Evolutionary conservation across 2,329 filamentous ascomycete genomes (phyloP).

Genomic region (Xylariales sp.): DNA sequence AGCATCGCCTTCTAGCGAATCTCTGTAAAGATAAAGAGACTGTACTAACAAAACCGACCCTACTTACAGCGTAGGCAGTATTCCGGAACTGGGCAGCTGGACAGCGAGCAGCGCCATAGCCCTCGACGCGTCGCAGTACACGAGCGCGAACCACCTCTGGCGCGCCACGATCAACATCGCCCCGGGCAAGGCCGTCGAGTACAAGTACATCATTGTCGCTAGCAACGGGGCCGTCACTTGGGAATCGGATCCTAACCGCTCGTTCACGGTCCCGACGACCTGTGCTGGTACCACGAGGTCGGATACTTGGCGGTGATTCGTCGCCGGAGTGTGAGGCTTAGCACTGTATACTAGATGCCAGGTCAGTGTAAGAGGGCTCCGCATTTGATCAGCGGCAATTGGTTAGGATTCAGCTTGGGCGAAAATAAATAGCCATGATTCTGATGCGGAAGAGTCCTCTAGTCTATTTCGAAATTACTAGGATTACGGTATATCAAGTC

Average conservation of each 20-base stretch:
- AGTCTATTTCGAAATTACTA: background rate
- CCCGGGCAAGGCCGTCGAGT: slow-evolving; percentile 60
- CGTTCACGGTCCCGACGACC: slow-evolving; percentile 46
- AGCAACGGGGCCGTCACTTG: slow-evolving; percentile 61
- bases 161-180: slow-evolving; percentile 58
- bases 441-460: background rate
- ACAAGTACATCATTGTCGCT: slow-evolving; percentile 66
- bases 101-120: slow-evolving; percentile 57
- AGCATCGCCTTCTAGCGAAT: background rate
- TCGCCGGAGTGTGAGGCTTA: background rate
- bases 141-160: slow-evolving; percentile 63
- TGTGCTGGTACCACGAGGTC: slow-evolving; percentile 39
- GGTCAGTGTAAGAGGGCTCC: background rate
- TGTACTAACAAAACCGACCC: slow-evolving; percentile 8
- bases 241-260: slow-evolving; percentile 61
- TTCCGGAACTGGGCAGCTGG: slow-evolving; percentile 62
- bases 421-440: background rate
- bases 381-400: background rate
- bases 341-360: background rate
- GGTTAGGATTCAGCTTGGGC: background rate
- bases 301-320: slow-evolving; percentile 42
- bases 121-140: slow-evolving; percentile 62
- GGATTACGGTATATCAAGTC: background rate
- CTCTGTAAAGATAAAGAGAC: background rate
- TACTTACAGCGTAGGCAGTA: slow-evolving; percentile 36